These are phyloP conservation scores for Cucurbita pepo DNA, from an alignment of 306 rosid species.

Conservation along the genomic window DNA sequence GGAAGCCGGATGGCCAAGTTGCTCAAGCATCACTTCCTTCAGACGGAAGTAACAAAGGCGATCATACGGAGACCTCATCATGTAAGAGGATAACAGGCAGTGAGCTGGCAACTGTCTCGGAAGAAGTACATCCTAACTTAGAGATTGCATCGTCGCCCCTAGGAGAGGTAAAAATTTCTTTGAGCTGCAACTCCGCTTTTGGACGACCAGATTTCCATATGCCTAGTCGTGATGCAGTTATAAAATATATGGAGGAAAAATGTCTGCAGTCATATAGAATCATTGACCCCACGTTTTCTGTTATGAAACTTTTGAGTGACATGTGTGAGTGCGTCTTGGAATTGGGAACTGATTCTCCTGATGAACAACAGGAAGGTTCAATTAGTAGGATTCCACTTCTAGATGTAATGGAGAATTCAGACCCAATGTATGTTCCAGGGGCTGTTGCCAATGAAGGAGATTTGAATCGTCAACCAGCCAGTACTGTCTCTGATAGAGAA, in stretches of 20 bases:
- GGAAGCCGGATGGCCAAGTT: conserved; percentile 21
- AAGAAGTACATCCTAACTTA: conserved; percentile 19
- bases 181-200: conserved; percentile 31
- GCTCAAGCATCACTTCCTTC: conserved; percentile 13
- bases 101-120: conserved; percentile 17
- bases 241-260: conserved; percentile 62
- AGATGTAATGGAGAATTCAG: conserved; percentile 23
- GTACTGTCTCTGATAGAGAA: conserved; percentile 9
- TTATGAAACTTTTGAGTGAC: conserved; percentile 42
- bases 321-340: conserved; percentile 49
- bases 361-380: conserved; percentile 48
- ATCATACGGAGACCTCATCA: conserved; percentile 13
- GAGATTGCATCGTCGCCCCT: conserved; percentile 40
- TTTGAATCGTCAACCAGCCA: conserved; percentile 21
- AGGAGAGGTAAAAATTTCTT: conserved; percentile 73
- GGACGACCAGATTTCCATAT: conserved; percentile 36
- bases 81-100: conserved; percentile 14
- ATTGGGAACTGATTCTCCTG: conserved; percentile 46
- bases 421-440: conserved; percentile 15
- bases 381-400: conserved; percentile 19
- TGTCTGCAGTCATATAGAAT: conserved; percentile 52
- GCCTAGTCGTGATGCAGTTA: conserved; percentile 36
- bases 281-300: conserved; percentile 49
- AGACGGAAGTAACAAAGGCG: conserved; percentile 18
- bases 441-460: conserved; percentile 20